Conservation (phyloP, 257 asterid species). For the Plectranthus barbatus region DNA sequence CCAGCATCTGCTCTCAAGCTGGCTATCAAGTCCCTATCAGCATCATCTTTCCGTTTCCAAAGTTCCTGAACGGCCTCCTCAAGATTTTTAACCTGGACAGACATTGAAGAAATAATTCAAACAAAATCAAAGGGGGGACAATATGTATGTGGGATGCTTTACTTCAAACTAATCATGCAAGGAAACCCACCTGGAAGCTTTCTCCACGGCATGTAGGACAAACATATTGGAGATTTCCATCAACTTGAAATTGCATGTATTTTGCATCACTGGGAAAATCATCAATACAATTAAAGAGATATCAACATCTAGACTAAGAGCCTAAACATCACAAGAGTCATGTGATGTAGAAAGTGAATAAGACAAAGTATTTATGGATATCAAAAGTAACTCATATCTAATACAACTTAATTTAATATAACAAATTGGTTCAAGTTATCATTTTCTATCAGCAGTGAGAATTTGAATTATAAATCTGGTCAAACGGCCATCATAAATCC, state of each 20-base stretch:
- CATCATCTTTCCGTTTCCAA: slow-evolving; percentile 88
- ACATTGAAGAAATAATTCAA: not conserved
- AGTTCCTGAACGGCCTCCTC: slow-evolving; percentile 95
- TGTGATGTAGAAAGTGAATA: no score
- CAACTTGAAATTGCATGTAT: slow-evolving; percentile 83
- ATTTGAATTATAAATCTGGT: not conserved
- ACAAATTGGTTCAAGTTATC: not conserved
- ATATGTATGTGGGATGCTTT: not conserved
- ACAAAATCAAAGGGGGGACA: not conserved
- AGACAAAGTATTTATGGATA: not conserved
- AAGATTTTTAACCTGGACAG: slow-evolving; percentile 52
- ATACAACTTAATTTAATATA: not conserved
- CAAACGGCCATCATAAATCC: not conserved
- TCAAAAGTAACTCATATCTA: no score
- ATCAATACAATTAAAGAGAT: slow-evolving; percentile 10
- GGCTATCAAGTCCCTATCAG: slow-evolving; percentile 72
- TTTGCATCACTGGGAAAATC: slow-evolving; percentile 62
- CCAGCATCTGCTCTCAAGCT: slow-evolving; percentile 90
- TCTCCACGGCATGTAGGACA: slow-evolving; percentile 95
- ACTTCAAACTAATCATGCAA: slow-evolving; percentile 1
- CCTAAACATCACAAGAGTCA: not conserved
- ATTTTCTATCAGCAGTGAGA: not conserved
- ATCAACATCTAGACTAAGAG: slow-evolving; percentile 6
- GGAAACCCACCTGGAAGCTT: slow-evolving; percentile 56
- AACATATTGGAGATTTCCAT: slow-evolving; percentile 78